Evolutionary conservation across 768 basidiomycete species (phyloP).

Genomic region (Mycena alexandri): DNA sequence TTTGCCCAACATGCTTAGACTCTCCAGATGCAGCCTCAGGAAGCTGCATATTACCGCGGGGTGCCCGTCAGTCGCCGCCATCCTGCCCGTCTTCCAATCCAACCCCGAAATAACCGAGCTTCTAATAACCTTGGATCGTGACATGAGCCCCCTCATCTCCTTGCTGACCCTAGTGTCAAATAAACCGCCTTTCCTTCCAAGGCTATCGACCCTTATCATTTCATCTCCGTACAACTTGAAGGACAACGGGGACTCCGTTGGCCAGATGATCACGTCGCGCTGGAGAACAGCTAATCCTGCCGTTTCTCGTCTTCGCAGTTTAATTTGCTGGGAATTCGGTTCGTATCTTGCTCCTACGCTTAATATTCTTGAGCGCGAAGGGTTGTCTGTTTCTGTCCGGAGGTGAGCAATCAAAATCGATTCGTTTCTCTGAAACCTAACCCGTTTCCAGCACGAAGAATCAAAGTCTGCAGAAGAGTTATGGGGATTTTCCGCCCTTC

Average conservation of each 20-base stretch:
- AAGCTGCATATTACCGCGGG: constrained; percentile 3
- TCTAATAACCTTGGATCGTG: not conserved
- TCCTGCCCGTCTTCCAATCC: constrained; percentile 1
- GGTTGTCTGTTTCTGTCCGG: not conserved
- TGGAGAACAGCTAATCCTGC: constrained; percentile 1
- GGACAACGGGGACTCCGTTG: not conserved
- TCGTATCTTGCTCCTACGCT: not conserved
- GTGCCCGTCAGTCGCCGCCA: not conserved
- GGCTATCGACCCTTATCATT: constrained; percentile 5
- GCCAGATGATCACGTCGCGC: constrained; percentile 11
- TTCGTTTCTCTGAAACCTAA: not conserved
- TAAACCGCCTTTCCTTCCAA: constrained; percentile 3
- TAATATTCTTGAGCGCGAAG: not conserved
- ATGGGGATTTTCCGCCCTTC: not conserved
- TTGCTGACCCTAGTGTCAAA: not conserved
- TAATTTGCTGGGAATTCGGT: not conserved
- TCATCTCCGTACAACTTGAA: no score
- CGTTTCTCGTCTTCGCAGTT: not conserved
- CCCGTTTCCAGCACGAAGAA: not conserved
- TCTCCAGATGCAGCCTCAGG: not conserved
- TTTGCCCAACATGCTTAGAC: not conserved
- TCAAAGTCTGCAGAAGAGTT: not conserved
- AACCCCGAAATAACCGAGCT: constrained; percentile 20
- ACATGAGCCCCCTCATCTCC: not conserved
- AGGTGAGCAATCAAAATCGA: not conserved